Evolutionary conservation across 73 alveolate genomes (phyloP), one percentile per base, ranked within the genome.

Genomic region (Paramecium pentaurelia): DNA sequence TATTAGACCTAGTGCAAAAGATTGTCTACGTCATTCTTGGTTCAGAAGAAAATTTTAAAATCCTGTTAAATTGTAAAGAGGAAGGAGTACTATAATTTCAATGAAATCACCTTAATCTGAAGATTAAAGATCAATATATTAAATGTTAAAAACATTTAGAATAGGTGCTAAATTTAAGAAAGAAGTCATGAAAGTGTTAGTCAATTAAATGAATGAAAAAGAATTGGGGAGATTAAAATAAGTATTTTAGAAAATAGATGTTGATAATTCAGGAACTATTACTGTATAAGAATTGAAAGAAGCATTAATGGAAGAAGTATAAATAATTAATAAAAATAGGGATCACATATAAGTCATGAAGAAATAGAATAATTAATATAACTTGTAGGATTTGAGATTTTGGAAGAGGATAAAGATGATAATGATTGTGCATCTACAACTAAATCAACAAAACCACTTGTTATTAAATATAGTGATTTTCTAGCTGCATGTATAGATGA

Each of bases 1-100:
- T 9, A 70, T 93, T 45, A 92, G 99, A 93, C 93, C 95, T 14
- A 73, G 95, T 38, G 97, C 99, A 20, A 95, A 85, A 51, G 98
- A 98, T 37, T 96, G 96, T 88, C 92, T 98, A 5, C 60, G 86
- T 8, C 99, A 98, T 92, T 95, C 95, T 58, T 97, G 98, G 98
- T 94, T 96, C 80, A 36, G 71, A 2, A 34, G 27, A 80, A 28
- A 45, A 80, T 80, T 80, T 49, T 47, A 42, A 16, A 10, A 42
- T 32, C 75, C 91, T 9, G 84, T 64, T 12, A 80, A 80, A 45
- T 47, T 80, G 58, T 32, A 40, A 12, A 40, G 91, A 11, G 91
- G 44, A 8, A 22, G 49, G 28, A 80, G 36, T 8, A 20, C 91
- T 10, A 32, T 12, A 47, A 28, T 64, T 6, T 64, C 47, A 64